Conservation (phyloP, 139 green algal genomes). For the Volvox reticuliferus region DNA sequence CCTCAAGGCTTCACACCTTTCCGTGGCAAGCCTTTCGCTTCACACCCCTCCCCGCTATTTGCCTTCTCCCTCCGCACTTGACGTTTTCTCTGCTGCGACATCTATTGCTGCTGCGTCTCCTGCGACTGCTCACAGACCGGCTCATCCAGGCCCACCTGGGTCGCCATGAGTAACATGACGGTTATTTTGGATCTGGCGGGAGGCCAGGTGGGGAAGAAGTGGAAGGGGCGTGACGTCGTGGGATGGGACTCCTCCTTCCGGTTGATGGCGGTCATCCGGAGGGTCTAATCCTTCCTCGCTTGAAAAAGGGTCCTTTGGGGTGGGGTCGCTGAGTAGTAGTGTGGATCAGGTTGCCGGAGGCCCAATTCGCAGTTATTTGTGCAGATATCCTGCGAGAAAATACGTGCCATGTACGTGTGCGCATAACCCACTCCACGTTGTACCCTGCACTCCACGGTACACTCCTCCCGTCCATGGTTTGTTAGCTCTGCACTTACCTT, state of each 20-base stretch:
- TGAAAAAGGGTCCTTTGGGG: too few species aligned
- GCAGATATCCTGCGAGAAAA: neutral
- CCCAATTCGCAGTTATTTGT: neutral
- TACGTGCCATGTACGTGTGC: neutral
- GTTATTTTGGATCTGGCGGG: neutral
- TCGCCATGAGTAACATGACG: constrained; percentile 27
- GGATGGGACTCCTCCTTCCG: too few species aligned
- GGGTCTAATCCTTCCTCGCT: too few species aligned
- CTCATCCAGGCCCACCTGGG: neutral
- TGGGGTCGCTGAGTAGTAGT: too few species aligned
- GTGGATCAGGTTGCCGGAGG: neutral
- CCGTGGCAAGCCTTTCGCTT: neutral
- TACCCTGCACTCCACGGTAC: too few species aligned
- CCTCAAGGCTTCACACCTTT: neutral
- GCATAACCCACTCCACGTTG: neutral
- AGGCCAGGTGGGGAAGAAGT: neutral
- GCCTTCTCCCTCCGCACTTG: neutral
- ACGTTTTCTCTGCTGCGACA: too few species aligned
- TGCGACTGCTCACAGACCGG: neutral
- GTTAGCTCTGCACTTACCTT: too few species aligned
- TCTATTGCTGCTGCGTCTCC: too few species aligned
- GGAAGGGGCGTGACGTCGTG: neutral
- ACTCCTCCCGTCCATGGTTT: too few species aligned
- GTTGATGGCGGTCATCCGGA: too few species aligned
- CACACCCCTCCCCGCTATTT: neutral